These are phyloP conservation scores for Erodium maritimum DNA, from an alignment of 345 rosid genomes.

Conservation along the genomic window DNA sequence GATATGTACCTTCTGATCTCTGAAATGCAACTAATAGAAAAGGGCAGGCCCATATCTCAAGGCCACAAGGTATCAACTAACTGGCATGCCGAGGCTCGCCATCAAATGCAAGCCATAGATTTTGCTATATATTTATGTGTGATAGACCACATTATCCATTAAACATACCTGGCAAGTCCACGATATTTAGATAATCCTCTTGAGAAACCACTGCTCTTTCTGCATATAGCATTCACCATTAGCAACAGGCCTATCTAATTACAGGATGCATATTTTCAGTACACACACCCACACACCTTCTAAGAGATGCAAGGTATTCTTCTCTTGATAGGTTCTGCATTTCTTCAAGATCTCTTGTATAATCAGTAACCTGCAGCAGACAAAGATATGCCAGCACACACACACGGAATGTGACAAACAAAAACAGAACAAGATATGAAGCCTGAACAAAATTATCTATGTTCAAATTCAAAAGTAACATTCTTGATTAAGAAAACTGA, in stretches of 20 bases:
- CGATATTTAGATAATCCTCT: constrained; percentile 93
- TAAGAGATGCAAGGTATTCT: constrained; percentile 88
- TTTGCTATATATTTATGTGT: no score
- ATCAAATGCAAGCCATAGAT: not conserved
- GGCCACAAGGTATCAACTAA: no score
- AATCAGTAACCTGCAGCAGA: constrained; percentile 67
- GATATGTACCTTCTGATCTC: not conserved
- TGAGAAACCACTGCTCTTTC: constrained; percentile 96
- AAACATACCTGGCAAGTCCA: constrained; percentile 71
- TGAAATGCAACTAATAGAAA: not conserved
- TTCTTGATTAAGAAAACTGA: not conserved
- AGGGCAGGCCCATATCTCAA: no score
- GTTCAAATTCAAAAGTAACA: not conserved
- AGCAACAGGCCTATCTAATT: constrained; percentile 14
- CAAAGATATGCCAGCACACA: constrained; percentile 2
- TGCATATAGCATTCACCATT: constrained; percentile 31
- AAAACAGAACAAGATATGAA: no score
- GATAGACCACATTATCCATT: not conserved
- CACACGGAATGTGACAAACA: not conserved
- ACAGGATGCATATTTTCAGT: constrained; percentile 5
- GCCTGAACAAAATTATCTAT: not conserved
- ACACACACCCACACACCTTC: constrained; percentile 46
- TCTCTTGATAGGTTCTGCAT: constrained; percentile 94
- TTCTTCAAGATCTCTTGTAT: constrained; percentile 90
- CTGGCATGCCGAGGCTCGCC: no score